Percentiles rank a stretch among this genome's conserved stretches.
These are phyloP conservation scores for Vinca major DNA, from an alignment of 305 asterid species.

Conservation along the genomic window DNA sequence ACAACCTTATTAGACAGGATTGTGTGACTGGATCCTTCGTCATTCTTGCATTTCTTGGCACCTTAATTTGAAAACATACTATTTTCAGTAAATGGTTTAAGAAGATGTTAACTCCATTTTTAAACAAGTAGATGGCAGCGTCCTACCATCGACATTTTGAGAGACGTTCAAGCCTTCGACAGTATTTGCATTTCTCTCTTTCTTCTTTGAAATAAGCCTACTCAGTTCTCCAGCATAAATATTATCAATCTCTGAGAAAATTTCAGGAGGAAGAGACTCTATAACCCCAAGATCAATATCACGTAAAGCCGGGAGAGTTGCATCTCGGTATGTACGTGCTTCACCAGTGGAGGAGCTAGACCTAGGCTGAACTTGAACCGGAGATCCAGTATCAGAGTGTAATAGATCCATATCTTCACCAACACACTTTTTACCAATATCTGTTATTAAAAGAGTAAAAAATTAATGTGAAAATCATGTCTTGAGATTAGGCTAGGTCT, in stretches of 20 bases:
- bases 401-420: conserved; percentile 22
- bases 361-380: conserved; percentile 27
- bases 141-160: conserved; percentile 33
- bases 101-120: conserved; percentile 2
- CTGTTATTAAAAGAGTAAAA: conserved; percentile 15
- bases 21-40: conserved; percentile 22
- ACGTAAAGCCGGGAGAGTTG: conserved; percentile 64
- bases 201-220: conserved; percentile 44
- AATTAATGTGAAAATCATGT: neutral
- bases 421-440: conserved; percentile 22
- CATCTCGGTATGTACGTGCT: conserved; percentile 26
- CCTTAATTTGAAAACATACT: conserved; percentile 22
- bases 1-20: conserved; percentile 25
- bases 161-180: conserved; percentile 2
- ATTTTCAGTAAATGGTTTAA: conserved; percentile 14
- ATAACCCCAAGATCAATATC: conserved; percentile 78
- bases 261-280: conserved; percentile 81
- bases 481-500: too few relatives aligned
- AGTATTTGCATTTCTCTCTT: conserved; percentile 26
- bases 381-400: conserved; percentile 11
- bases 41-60: conserved; percentile 15
- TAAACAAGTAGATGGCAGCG: conserved; percentile 2
- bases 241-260: conserved; percentile 70
- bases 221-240: conserved; percentile 72
- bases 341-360: conserved; percentile 38